Evolutionary conservation across 2,329 filamentous ascomycete species (phyloP).

Genomic region (Lasiodiplodia sp.): DNA sequence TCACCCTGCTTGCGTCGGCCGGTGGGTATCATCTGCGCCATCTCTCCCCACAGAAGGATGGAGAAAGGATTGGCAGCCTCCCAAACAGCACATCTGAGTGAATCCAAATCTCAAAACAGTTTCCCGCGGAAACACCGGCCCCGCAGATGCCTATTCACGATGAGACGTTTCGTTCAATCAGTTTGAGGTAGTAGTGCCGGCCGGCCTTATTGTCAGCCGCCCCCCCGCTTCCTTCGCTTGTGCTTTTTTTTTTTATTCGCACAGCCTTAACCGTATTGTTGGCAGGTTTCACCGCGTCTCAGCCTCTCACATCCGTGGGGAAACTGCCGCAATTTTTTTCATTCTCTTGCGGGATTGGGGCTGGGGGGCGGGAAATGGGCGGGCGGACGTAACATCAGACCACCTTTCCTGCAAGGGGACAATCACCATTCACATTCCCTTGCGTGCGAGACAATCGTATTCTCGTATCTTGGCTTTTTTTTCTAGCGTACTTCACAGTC

Average conservation of each 20-base stretch:
- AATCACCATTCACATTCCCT: no score
- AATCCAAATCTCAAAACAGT: neutral
- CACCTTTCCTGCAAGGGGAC: neutral
- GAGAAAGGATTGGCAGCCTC: neutral
- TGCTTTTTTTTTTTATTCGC: neutral
- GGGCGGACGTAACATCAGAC: neutral
- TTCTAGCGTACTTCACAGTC: neutral
- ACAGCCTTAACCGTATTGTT: neutral
- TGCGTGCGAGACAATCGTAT: neutral
- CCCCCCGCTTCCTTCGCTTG: neutral
- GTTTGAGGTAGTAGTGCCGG: neutral
- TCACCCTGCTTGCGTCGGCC: neutral
- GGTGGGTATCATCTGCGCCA: neutral
- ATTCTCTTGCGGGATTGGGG: neutral
- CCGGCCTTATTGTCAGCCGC: neutral
- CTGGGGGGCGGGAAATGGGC: no score
- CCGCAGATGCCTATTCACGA: slow-evolving; percentile 15
- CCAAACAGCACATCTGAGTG: neutral
- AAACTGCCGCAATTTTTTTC: neutral
- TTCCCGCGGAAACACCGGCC: neutral
- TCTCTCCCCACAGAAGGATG: neutral
- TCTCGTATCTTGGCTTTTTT: neutral
- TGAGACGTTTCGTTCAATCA: neutral
- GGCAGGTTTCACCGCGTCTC: slow-evolving; percentile 14
- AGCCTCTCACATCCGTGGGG: neutral